phyloP scores from a whole-genome alignment of 1,284 basidiomycete species.

The Neolentinus lepideus region DNA sequence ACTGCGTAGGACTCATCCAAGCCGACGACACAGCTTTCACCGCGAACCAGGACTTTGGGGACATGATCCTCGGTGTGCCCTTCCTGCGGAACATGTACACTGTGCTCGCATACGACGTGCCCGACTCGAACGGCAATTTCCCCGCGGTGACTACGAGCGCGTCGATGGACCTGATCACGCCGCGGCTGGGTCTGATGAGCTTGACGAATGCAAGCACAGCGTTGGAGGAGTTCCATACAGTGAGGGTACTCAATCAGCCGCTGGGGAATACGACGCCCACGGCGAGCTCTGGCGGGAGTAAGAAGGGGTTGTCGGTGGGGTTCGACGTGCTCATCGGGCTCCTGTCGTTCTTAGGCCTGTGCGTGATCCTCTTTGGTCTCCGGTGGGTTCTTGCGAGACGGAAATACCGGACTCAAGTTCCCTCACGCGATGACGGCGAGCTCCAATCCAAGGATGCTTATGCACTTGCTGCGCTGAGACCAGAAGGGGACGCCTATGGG shows the following conservation, averaged over 20 bases:
- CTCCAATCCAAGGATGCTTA: conserved; percentile 14
- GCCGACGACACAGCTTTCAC: conserved; percentile 34
- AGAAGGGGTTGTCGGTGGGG: conserved; percentile 41
- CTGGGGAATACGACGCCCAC: conserved; percentile 18
- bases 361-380: conserved; percentile 41
- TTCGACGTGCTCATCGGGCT: conserved; percentile 54
- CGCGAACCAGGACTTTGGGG: conserved; percentile 31
- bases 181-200: conserved; percentile 48
- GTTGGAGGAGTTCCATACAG: conserved; percentile 55
- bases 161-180: conserved; percentile 23
- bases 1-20: conserved; percentile 64
- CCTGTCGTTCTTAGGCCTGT: conserved; percentile 47
- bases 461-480: conserved; percentile 18
- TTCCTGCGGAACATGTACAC: conserved; percentile 70
- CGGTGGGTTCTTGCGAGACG: conserved; percentile 42
- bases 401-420: conserved; percentile 7
- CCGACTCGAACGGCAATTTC: conserved; percentile 38
- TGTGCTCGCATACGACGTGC: conserved; percentile 57
- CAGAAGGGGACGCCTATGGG: conserved; percentile 10
- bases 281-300: conserved; percentile 12
- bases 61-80: conserved; percentile 68
- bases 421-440: conserved; percentile 10
- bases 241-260: conserved; percentile 55
- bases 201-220: conserved; percentile 54
- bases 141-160: conserved; percentile 15